A percentile compares a stretch with the other conserved stretches of the same genome.
Evolutionary conservation across 2,329 filamentous ascomycete genomes (phyloP).

Genomic region (Lachnellula subtilissima): DNA sequence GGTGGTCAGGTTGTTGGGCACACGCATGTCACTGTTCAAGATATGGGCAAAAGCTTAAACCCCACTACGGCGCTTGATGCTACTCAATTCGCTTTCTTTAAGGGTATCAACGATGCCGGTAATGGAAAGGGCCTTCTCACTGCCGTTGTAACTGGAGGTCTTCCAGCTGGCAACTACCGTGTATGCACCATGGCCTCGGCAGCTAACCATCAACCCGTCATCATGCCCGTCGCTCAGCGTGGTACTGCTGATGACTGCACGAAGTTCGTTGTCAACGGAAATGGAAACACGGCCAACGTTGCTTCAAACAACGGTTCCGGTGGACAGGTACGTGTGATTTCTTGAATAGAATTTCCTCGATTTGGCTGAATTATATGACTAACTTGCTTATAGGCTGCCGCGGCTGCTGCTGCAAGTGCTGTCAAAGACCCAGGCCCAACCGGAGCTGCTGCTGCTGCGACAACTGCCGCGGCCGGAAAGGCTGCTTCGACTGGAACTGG

Average conservation of each 20-base stretch:
- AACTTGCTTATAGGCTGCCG: constrained; percentile 2
- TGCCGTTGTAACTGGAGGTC: constrained; percentile 35
- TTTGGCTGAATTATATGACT: too few relatives aligned
- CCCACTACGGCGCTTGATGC: constrained; percentile 30
- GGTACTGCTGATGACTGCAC: constrained; percentile 43
- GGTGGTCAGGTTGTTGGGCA: constrained; percentile 36
- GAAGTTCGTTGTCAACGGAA: constrained; percentile 38
- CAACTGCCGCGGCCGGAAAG: constrained; percentile 9
- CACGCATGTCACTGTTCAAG: constrained; percentile 37
- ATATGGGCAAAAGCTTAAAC: constrained; percentile 32
- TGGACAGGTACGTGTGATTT: background rate
- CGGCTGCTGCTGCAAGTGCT: constrained; percentile 4
- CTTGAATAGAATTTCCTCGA: too few relatives aligned
- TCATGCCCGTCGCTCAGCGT: constrained; percentile 42
- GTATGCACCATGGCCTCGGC: constrained; percentile 40
- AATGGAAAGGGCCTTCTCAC: constrained; percentile 36
- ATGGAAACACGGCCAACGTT: constrained; percentile 12
- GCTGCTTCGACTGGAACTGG: constrained; percentile 7
- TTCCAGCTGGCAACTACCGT: constrained; percentile 40
- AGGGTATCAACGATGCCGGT: constrained; percentile 39
- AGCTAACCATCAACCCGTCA: constrained; percentile 40
- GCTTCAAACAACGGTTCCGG: constrained; percentile 14
- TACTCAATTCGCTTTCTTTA: constrained; percentile 37
- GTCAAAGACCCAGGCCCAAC: background rate
- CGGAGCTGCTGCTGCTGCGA: background rate